Evolutionary conservation across 306 rosid genomes (phyloP).

Genomic region (Begonia loranthoides): DNA sequence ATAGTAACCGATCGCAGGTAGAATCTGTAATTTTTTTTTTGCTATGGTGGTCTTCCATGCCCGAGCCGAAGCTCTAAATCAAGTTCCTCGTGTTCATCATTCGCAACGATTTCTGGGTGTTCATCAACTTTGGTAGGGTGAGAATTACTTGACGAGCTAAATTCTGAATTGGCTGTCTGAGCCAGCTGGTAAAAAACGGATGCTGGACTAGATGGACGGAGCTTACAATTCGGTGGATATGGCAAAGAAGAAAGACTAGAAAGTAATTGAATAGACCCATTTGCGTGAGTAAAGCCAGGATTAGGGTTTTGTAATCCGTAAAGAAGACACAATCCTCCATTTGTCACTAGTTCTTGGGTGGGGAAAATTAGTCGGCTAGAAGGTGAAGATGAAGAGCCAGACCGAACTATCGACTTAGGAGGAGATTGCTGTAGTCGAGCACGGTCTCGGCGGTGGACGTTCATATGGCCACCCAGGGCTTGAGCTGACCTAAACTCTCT

Average conservation of each 20-base stretch:
- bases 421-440: conserved; percentile 62
- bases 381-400: neutral
- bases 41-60: conserved; percentile 10
- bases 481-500: conserved; percentile 85
- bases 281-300: too few relatives aligned
- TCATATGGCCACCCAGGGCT: conserved; percentile 97
- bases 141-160: neutral
- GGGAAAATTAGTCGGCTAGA: conserved; percentile 28
- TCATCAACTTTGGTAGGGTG: conserved; percentile 9
- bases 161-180: neutral
- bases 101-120: neutral
- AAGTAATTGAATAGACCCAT: too few relatives aligned
- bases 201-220: conserved; percentile 6
- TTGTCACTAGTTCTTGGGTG: conserved; percentile 17
- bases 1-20: too few relatives aligned
- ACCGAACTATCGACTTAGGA: conserved; percentile 10
- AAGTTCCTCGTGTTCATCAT: conserved; percentile 35
- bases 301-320: too few relatives aligned
- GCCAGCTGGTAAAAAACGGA: conserved; percentile 14
- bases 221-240: too few relatives aligned
- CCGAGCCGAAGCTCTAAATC: conserved; percentile 92
- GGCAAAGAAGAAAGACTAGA: too few relatives aligned
- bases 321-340: too few relatives aligned
- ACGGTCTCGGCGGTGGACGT: conserved; percentile 97
- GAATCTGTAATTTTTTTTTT: too few relatives aligned